These are phyloP conservation scores for Syzygium oleosum DNA, from an alignment of 345 rosid genomes.

Conservation along the genomic window DNA sequence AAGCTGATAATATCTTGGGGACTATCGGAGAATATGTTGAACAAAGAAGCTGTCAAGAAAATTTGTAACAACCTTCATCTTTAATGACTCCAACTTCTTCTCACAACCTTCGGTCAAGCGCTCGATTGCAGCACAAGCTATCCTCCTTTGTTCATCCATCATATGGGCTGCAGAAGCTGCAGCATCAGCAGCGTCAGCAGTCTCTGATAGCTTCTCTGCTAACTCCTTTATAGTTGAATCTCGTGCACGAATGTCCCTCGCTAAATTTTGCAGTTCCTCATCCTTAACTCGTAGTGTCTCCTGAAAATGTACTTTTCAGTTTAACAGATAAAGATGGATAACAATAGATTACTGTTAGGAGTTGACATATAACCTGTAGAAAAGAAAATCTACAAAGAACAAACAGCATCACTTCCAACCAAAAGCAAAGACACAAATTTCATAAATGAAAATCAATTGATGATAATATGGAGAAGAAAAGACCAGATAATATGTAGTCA, in stretches of 20 bases:
- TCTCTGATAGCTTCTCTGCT: conserved; percentile 80
- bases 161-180: conserved; percentile 87
- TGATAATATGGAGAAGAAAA: background rate
- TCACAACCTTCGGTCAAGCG: conserved; percentile 47
- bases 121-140: conserved; percentile 68
- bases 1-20: background rate
- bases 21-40: background rate
- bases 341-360: background rate
- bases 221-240: conserved; percentile 78
- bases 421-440: background rate
- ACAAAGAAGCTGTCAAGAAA: background rate
- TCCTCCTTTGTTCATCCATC: conserved; percentile 80
- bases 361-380: background rate
- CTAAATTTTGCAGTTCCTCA: conserved; percentile 84
- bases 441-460: background rate
- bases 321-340: background rate
- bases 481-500: background rate
- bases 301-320: conserved; percentile 20
- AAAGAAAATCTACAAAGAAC: background rate
- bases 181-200: conserved; percentile 95
- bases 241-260: conserved; percentile 77
- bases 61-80: conserved; percentile 40
- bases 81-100: conserved; percentile 47
- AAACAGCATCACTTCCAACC: background rate
- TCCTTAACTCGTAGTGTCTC: conserved; percentile 93